These are phyloP conservation scores for Penicillium herquei DNA, from an alignment of 495 filamentous ascomycete genomes.

Conservation along the genomic window DNA sequence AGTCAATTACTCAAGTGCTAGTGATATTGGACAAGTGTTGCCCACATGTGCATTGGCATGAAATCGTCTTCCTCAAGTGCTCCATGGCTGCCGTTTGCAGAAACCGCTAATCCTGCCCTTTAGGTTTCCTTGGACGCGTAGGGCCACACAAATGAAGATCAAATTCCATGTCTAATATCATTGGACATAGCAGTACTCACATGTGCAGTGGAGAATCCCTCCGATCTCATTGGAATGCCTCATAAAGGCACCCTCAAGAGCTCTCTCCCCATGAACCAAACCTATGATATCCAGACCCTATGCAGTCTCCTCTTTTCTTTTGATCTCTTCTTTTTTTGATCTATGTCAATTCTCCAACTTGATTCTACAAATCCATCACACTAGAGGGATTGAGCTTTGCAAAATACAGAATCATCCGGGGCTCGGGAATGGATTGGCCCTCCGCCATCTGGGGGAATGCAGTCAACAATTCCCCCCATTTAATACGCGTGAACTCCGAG, in stretches of 20 bases:
- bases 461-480: slow-evolving; percentile 9
- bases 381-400: neutral
- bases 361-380: too few species aligned
- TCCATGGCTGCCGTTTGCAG: slow-evolving; percentile 6
- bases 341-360: neutral
- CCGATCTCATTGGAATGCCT: slow-evolving; percentile 26
- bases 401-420: neutral
- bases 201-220: slow-evolving; percentile 4
- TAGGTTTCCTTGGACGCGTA: neutral
- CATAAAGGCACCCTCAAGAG: neutral
- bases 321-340: too few species aligned
- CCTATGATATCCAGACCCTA: too few species aligned
- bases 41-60: too few species aligned
- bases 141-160: neutral
- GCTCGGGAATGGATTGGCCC: slow-evolving; percentile 8
- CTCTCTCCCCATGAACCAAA: too few species aligned
- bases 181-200: neutral
- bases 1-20: too few species aligned
- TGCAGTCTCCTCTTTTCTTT: too few species aligned
- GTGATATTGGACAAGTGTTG: too few species aligned
- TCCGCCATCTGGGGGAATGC: slow-evolving; percentile 23
- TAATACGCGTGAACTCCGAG: neutral
- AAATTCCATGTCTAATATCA: slow-evolving; percentile 5
- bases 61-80: too few species aligned
- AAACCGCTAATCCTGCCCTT: neutral